Evolutionary conservation across 208 protist species (phyloP), one percentile per base, ranked within the genome.

Genomic region (Polymyxa betae): DNA sequence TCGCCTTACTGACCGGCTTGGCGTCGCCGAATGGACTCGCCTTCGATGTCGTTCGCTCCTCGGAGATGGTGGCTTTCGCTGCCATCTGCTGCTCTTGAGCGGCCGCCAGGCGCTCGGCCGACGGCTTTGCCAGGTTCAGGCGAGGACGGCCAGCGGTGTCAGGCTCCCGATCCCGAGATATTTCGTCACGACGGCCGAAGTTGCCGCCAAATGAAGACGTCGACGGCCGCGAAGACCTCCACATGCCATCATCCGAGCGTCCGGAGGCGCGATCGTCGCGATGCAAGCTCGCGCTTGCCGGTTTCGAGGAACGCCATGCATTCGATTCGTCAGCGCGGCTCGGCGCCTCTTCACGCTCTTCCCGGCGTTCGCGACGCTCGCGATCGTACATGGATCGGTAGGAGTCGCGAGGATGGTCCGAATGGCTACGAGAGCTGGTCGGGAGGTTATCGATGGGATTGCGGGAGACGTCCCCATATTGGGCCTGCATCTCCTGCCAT

Each of bases 401-500:
- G 10, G 16, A 5, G n/a, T 35, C 72, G n/a, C 72, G 35, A n/a
- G 5, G 5, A 20, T 35, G 35, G 16, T 82, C 72, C 12, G 40
- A 35, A n/a, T 35, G 10, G 12, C 35, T n/a, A 40, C 72, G 5
- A 35, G 72, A 43, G 5, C 35, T n/a, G 35, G 72, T 82, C 10
- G 72, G 72, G 12, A 82, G 72, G n/a, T 82, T 82, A 43, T 82
- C 72, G 5, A 82, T 40, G 16, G 72, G 72, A 35, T 43, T 35
- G 5, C 35, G 35, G 12, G 72, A 82, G 35, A 43, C 40, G 72
- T 12, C 40, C 5, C 72, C 72, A 35, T 38, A 82, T 43, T 82
- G 72, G 16, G 40, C 35, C 72, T 82, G 72, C 72, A 82, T 82
- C n/a, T 82, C 72, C n/a, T 82, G 72, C 72, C 72, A 82, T 5